A percentile compares a stretch with the other conserved stretches of the same genome.
Evolutionary conservation across 192 early-diverging fungal species (phyloP).

Genomic region (Gaertneriomyces semiglobifer): DNA sequence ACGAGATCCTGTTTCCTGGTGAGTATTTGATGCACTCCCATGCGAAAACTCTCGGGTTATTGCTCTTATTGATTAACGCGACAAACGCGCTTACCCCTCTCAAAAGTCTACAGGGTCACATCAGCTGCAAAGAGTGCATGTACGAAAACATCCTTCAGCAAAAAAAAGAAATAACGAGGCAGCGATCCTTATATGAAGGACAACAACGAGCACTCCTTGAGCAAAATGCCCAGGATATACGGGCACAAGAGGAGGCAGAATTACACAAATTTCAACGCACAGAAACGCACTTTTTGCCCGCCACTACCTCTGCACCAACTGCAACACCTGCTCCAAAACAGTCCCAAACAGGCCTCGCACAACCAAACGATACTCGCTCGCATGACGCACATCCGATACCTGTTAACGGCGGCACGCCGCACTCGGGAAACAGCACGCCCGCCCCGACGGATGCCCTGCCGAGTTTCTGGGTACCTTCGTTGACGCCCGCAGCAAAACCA

Average conservation of each 20-base stretch:
- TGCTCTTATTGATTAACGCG: too few species aligned
- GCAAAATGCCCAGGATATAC: background rate
- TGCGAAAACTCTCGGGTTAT: too few species aligned
- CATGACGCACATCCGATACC: too few species aligned
- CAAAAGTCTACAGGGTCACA: background rate
- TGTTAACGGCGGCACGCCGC: too few species aligned
- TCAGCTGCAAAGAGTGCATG: slow-evolving; percentile 65
- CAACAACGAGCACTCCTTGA: slow-evolving; percentile 25
- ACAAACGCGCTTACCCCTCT: background rate
- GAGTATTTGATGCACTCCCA: slow-evolving; percentile 2
- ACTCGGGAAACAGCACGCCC: too few species aligned
- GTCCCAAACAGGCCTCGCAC: too few species aligned
- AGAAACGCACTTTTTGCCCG: slow-evolving; percentile 44
- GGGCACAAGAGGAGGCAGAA: slow-evolving; percentile 38
- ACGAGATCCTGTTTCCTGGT: slow-evolving; percentile 68
- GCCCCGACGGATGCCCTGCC: slow-evolving; percentile 25
- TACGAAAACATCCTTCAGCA: slow-evolving; percentile 80
- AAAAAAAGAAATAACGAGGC: slow-evolving; percentile 70
- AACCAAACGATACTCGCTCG: too few species aligned
- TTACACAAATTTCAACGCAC: slow-evolving; percentile 64
- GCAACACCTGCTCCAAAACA: too few species aligned
- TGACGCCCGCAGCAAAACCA: slow-evolving; percentile 63
- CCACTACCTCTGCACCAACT: too few species aligned
- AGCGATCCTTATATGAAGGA: slow-evolving; percentile 45
- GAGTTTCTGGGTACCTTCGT: slow-evolving; percentile 73